phyloP scores from a whole-genome alignment of 257 asterid genomes.

The Nyctanthes arbortristis region DNA sequence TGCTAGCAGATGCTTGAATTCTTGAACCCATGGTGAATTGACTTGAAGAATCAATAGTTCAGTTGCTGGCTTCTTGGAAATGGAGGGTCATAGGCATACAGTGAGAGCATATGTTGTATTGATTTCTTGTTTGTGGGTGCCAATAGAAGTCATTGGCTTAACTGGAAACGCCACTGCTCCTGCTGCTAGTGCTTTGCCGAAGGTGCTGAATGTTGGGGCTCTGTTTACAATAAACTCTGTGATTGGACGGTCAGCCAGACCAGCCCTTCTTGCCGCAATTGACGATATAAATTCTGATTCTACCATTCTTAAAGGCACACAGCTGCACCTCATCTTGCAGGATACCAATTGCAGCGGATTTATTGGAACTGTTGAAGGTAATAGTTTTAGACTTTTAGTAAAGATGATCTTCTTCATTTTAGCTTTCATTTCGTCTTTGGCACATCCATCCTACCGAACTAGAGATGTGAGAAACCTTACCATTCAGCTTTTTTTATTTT shows the following conservation, averaged over 20 bases:
- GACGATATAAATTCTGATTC: slow-evolving; percentile 72
- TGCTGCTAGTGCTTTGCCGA: slow-evolving; percentile 37
- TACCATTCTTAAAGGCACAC: slow-evolving; percentile 49
- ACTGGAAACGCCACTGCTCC: slow-evolving; percentile 33
- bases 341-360: slow-evolving; percentile 95
- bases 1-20: slow-evolving; percentile 31
- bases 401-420: background rate
- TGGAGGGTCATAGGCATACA: slow-evolving; percentile 25
- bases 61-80: slow-evolving; percentile 21
- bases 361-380: slow-evolving; percentile 86
- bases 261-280: slow-evolving; percentile 74
- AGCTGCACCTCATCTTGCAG: slow-evolving; percentile 60
- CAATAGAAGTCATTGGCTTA: slow-evolving; percentile 35
- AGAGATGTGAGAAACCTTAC: no score
- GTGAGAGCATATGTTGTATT: slow-evolving; percentile 35
- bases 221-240: slow-evolving; percentile 67
- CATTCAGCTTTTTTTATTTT: no score
- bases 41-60: slow-evolving; percentile 16
- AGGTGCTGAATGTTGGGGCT: slow-evolving; percentile 70
- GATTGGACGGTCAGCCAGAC: slow-evolving; percentile 76
- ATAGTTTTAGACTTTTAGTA: background rate
- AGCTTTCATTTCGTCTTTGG: background rate
- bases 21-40: slow-evolving; percentile 31
- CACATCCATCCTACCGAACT: no score
- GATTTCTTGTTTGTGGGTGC: slow-evolving; percentile 38